phyloP scores from a whole-genome alignment of 805 yeast species.

The Yamadazyma akitaensis region DNA sequence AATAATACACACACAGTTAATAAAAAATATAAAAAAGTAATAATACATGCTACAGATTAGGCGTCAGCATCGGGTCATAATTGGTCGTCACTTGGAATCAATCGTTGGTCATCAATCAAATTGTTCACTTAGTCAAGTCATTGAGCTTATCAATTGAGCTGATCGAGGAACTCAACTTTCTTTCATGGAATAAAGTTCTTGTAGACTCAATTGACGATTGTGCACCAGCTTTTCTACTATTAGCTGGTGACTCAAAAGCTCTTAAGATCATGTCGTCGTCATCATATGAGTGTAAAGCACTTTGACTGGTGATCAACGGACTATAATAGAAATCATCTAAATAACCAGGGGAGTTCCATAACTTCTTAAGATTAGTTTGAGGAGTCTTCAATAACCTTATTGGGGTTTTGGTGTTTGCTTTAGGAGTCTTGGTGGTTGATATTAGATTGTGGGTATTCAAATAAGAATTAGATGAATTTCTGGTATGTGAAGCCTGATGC shows the following conservation, averaged over 20 bases:
- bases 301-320: conserved; percentile 19
- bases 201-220: conserved; percentile 3
- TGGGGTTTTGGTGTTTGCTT: conserved; percentile 31
- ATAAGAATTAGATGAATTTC: conserved; percentile 8
- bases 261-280: conserved; percentile 45
- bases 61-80: background rate
- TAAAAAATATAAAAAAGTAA: conserved; percentile 3
- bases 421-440: conserved; percentile 29
- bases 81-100: background rate
- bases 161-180: conserved; percentile 6
- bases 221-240: conserved; percentile 3
- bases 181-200: conserved; percentile 6
- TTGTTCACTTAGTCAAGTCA: background rate
- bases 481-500: conserved; percentile 8
- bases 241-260: conserved; percentile 29
- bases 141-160: conserved; percentile 2
- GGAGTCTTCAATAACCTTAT: conserved; percentile 37
- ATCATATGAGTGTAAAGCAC: conserved; percentile 36
- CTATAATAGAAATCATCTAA: conserved; percentile 66
- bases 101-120: background rate
- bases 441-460: background rate
- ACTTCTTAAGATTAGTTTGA: conserved; percentile 43
- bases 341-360: conserved; percentile 66
- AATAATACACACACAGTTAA: conserved; percentile 5
- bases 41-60: background rate